A percentile compares a stretch with the other conserved stretches of the same genome.
phyloP scores from a whole-genome alignment of 495 filamentous ascomycete species.

The Massariosphaeria phaeospora region DNA sequence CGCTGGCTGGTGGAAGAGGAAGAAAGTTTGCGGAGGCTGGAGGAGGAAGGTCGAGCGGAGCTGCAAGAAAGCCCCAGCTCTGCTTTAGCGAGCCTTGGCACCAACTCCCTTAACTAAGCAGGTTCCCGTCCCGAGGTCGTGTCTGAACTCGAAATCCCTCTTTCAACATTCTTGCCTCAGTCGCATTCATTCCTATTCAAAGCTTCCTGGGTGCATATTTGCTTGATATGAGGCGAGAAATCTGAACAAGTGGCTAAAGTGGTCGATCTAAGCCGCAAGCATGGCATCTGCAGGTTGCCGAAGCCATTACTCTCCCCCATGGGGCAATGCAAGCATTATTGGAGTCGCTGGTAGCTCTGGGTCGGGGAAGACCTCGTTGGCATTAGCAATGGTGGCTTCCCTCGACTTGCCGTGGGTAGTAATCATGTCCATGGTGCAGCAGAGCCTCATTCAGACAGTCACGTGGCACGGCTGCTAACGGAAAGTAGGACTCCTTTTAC shows the following conservation, averaged over 20 bases:
- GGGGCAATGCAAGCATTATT: constrained; percentile 91
- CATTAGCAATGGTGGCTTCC: constrained; percentile 81
- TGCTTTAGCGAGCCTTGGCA: background rate
- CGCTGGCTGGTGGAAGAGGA: too few species aligned
- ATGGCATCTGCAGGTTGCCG: background rate
- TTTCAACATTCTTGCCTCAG: background rate
- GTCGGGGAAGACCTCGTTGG: constrained; percentile 94
- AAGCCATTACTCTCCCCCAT: constrained; percentile 80
- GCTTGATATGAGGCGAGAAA: background rate
- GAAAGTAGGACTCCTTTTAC: constrained; percentile 85
- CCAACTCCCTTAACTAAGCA: background rate
- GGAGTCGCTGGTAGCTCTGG: constrained; percentile 93
- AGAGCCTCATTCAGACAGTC: background rate
- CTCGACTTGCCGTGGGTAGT: constrained; percentile 96
- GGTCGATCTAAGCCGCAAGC: background rate
- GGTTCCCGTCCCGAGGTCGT: background rate
- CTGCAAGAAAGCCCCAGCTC: background rate
- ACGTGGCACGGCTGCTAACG: constrained; percentile 8
- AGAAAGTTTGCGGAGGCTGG: background rate
- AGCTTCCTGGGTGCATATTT: background rate
- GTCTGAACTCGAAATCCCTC: background rate
- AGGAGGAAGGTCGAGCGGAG: background rate
- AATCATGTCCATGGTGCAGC: constrained; percentile 83
- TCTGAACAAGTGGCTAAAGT: background rate
- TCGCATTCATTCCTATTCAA: background rate